phyloP scores from a whole-genome alignment of 139 green algal species.

The Bryopsis sp. region DNA sequence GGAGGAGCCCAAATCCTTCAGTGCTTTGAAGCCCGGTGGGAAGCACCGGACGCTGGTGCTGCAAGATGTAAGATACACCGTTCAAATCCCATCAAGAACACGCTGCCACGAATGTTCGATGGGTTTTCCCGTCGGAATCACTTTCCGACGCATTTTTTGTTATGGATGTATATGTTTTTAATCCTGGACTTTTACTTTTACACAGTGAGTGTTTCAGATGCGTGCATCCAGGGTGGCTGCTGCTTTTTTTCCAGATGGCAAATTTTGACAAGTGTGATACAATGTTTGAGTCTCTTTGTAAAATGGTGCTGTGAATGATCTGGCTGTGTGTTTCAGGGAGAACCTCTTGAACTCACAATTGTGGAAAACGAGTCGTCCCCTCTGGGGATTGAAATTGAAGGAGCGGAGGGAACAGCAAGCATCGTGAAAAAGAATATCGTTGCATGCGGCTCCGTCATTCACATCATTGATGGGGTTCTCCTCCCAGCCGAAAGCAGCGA shows the following conservation, averaged over 20 bases:
- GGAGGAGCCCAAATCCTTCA: neutral
- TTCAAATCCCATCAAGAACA: too few relatives aligned
- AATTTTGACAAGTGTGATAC: too few relatives aligned
- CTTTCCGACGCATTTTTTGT: too few relatives aligned
- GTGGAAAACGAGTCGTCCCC: neutral
- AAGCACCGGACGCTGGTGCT: neutral
- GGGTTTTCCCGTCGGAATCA: too few relatives aligned
- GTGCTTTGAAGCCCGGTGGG: neutral
- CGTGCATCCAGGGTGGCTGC: too few relatives aligned
- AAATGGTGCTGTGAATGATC: neutral
- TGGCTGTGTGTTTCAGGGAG: neutral
- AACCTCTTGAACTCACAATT: neutral
- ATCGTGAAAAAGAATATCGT: constrained; percentile 5
- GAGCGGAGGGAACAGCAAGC: neutral
- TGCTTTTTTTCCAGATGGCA: too few relatives aligned
- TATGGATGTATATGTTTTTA: too few relatives aligned
- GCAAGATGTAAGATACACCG: too few relatives aligned
- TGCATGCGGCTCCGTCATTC: constrained; percentile 10
- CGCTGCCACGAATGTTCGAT: too few relatives aligned
- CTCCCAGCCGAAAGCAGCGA: neutral
- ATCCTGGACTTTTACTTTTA: too few relatives aligned
- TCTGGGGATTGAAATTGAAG: neutral
- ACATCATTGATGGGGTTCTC: constrained; percentile 13
- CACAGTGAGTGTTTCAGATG: too few relatives aligned
- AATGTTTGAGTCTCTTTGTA: too few relatives aligned